A percentile compares a stretch with the other conserved stretches of the same genome.
Conservation (phyloP, 2,329 filamentous ascomycete species). For the Chaetothyriales sp. region DNA sequence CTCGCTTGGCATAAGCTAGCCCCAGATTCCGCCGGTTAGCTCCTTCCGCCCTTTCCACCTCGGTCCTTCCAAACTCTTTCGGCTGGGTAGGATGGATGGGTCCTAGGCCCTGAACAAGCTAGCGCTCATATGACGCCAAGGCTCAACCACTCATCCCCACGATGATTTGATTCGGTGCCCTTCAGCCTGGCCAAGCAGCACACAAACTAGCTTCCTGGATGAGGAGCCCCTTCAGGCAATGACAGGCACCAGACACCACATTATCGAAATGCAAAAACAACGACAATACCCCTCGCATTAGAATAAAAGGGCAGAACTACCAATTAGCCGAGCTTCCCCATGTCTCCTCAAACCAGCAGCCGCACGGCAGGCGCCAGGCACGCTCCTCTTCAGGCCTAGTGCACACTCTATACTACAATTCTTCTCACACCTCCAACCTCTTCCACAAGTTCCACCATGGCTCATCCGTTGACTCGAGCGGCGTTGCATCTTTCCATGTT, state of each 20-base stretch:
- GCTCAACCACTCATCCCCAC: neutral
- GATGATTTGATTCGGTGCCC: neutral
- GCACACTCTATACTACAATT: neutral
- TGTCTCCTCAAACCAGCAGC: too few species aligned
- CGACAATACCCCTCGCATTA: neutral
- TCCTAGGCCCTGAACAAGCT: neutral
- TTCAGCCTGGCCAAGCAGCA: neutral
- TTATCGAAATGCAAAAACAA: neutral
- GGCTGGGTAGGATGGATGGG: neutral
- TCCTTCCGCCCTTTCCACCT: neutral
- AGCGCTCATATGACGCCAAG: neutral
- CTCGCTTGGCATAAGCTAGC: constrained; percentile 48
- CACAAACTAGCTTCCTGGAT: neutral
- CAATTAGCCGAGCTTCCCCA: too few species aligned
- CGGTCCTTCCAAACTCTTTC: neutral
- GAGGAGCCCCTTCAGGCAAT: neutral
- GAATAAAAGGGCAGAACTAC: neutral
- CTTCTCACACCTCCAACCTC: neutral
- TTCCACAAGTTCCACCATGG: neutral
- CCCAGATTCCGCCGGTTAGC: neutral
- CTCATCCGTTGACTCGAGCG: neutral
- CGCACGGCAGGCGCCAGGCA: neutral
- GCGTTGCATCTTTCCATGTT: neutral
- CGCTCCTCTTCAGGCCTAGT: neutral
- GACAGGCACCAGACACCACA: neutral